These are phyloP conservation scores for Annona squamosa DNA, from an alignment of 164 flowering plant genomes.

Conservation along the genomic window DNA sequence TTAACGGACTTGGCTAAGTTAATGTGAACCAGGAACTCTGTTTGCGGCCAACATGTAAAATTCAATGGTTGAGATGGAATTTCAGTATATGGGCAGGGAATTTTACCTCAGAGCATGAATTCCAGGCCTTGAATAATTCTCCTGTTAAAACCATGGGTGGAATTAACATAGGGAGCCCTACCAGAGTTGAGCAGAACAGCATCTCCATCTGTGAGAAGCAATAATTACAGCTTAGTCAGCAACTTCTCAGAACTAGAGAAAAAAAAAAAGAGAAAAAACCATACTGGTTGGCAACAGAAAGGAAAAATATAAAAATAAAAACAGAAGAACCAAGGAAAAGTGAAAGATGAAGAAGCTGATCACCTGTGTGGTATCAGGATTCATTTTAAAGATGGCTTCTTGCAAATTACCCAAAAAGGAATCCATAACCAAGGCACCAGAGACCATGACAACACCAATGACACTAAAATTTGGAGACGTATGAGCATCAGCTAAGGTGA, in stretches of 20 bases:
- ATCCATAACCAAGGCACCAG: constrained; percentile 78
- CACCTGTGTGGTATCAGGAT: constrained; percentile 90
- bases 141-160: constrained; percentile 93
- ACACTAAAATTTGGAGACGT: constrained; percentile 68
- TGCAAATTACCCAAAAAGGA: constrained; percentile 81
- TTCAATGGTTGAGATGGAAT: background rate
- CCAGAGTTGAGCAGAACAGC: constrained; percentile 92
- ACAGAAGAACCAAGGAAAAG: background rate
- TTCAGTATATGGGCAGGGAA: background rate
- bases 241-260: background rate
- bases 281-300: background rate
- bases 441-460: constrained; percentile 66
- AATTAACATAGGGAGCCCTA: constrained; percentile 84
- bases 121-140: constrained; percentile 83
- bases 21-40: background rate
- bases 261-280: background rate
- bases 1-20: background rate
- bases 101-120: constrained; percentile 68
- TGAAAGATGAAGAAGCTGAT: background rate
- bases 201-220: constrained; percentile 64
- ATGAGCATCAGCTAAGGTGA: constrained; percentile 73
- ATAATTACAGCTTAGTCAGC: background rate
- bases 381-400: constrained; percentile 84
- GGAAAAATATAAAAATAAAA: background rate
- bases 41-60: background rate